Percentiles rank a stretch among this genome's conserved stretches.
Evolutionary conservation across 768 basidiomycete species (phyloP).

Genomic region (Trametes meyenii): DNA sequence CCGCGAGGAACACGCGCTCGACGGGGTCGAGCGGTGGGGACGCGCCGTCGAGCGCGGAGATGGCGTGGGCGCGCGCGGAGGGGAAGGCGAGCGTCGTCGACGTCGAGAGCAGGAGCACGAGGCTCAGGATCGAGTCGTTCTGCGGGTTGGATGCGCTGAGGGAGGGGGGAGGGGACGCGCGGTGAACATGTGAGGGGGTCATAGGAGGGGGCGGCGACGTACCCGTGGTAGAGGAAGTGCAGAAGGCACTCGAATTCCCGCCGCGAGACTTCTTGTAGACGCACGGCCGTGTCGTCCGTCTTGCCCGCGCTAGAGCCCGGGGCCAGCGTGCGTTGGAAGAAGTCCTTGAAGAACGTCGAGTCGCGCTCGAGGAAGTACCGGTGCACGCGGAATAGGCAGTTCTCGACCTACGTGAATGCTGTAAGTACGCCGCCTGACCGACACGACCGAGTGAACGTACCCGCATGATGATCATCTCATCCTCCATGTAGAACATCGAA

Average conservation of each 20-base stretch:
- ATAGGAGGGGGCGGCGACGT: conserved; percentile 15
- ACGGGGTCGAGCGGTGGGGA: conserved; percentile 35
- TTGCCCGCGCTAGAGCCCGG: conserved; percentile 24
- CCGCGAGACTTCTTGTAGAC: conserved; percentile 36
- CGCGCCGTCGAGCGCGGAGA: conserved; percentile 27
- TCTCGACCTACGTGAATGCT: conserved; percentile 37
- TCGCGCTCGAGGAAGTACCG: conserved; percentile 42
- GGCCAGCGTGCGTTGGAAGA: conserved; percentile 37
- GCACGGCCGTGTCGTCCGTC: conserved; percentile 38
- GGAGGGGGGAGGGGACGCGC: not conserved
- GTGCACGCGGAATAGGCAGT: conserved; percentile 44
- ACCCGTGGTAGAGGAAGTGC: conserved; percentile 45
- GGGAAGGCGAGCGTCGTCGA: conserved; percentile 44
- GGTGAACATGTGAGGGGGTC: not conserved
- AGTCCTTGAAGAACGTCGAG: conserved; percentile 41
- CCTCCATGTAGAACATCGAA: conserved; percentile 23
- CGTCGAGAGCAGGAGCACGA: conserved; percentile 40
- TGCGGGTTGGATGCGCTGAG: conserved; percentile 14
- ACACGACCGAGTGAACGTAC: not conserved
- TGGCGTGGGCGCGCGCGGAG: conserved; percentile 38
- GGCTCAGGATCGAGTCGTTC: conserved; percentile 26
- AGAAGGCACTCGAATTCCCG: conserved; percentile 43
- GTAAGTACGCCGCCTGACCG: not conserved
- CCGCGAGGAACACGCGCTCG: conserved; percentile 42
- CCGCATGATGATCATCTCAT: conserved; percentile 22